These are phyloP conservation scores for Trichoderma sp. DNA, from an alignment of 2,329 filamentous ascomycete genomes.

Conservation along the genomic window DNA sequence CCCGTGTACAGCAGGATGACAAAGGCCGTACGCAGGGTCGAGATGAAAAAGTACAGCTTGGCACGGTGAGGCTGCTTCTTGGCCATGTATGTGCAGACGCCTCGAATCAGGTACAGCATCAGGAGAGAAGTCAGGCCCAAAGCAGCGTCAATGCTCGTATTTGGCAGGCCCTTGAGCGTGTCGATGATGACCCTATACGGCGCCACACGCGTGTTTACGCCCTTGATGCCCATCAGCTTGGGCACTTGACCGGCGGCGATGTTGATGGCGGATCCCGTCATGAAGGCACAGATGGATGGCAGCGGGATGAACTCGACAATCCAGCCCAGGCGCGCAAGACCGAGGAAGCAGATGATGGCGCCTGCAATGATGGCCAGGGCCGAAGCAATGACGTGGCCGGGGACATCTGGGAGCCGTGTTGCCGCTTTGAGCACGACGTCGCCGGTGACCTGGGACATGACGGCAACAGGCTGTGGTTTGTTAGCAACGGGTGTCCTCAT, in stretches of 20 bases:
- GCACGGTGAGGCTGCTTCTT: constrained; percentile 62
- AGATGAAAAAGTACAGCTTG: constrained; percentile 74
- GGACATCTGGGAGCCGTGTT: constrained; percentile 37
- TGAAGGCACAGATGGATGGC: constrained; percentile 52
- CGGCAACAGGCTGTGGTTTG: constrained; percentile 46
- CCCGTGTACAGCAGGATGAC: constrained; percentile 77
- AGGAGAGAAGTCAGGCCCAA: constrained; percentile 67
- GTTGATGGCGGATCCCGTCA: constrained; percentile 51
- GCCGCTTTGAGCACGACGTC: constrained; percentile 44
- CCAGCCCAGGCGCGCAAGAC: constrained; percentile 51
- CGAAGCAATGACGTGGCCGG: constrained; percentile 44
- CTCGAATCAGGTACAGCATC: constrained; percentile 66
- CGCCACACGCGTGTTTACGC: constrained; percentile 47
- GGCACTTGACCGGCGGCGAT: constrained; percentile 50
- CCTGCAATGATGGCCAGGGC: constrained; percentile 48
- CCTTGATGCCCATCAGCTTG: constrained; percentile 49
- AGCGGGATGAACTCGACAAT: constrained; percentile 54
- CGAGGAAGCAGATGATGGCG: constrained; percentile 47
- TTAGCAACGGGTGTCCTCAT: neutral
- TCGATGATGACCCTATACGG: constrained; percentile 51
- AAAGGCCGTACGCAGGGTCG: constrained; percentile 74
- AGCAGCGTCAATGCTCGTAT: constrained; percentile 64
- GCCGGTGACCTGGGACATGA: constrained; percentile 52
- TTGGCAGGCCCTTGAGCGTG: constrained; percentile 45
- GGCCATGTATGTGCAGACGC: constrained; percentile 59